phyloP scores from a whole-genome alignment of 2,329 filamentous ascomycete genomes.

The Neofusicoccum cordaticola region DNA sequence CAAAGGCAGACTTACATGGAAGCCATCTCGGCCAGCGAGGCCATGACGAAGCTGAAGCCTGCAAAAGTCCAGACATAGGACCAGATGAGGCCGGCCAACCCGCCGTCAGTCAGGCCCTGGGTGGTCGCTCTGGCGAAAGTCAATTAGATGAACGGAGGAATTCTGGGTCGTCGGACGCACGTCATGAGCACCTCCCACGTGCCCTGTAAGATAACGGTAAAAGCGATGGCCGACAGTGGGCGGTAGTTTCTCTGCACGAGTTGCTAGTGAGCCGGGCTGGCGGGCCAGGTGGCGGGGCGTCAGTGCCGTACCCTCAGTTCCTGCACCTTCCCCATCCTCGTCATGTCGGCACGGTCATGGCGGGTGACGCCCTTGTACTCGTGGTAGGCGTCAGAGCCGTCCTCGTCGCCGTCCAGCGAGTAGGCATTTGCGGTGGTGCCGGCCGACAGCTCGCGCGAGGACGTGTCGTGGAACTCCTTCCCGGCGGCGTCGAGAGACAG shows the following conservation, averaged over 20 bases:
- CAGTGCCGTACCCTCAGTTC: slow-evolving; percentile 42
- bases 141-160: background rate
- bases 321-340: slow-evolving; percentile 50
- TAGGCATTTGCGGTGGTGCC: background rate
- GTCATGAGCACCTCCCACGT: slow-evolving; percentile 54
- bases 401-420: background rate
- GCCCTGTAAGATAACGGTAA: slow-evolving; percentile 51
- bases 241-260: slow-evolving; percentile 46
- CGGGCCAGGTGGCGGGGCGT: background rate
- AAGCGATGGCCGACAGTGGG: slow-evolving; percentile 51
- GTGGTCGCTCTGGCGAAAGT: slow-evolving; percentile 9
- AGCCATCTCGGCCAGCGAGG: slow-evolving; percentile 21
- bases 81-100: slow-evolving; percentile 20
- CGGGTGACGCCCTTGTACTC: slow-evolving; percentile 13
- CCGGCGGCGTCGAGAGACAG: background rate
- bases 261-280: slow-evolving; percentile 2
- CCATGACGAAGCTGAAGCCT: slow-evolving; percentile 25
- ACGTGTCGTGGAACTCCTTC: background rate
- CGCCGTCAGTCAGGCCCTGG: slow-evolving; percentile 18
- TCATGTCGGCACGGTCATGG: slow-evolving; percentile 38
- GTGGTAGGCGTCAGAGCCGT: background rate
- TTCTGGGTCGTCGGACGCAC: slow-evolving; percentile 18
- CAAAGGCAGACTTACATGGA: slow-evolving; percentile 10
- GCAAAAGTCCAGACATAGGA: slow-evolving; percentile 35
- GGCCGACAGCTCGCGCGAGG: background rate